A percentile compares a stretch with the other conserved stretches of the same genome.
Conservation (phyloP, 768 basidiomycete species). For the Lactarius evosmus region DNA sequence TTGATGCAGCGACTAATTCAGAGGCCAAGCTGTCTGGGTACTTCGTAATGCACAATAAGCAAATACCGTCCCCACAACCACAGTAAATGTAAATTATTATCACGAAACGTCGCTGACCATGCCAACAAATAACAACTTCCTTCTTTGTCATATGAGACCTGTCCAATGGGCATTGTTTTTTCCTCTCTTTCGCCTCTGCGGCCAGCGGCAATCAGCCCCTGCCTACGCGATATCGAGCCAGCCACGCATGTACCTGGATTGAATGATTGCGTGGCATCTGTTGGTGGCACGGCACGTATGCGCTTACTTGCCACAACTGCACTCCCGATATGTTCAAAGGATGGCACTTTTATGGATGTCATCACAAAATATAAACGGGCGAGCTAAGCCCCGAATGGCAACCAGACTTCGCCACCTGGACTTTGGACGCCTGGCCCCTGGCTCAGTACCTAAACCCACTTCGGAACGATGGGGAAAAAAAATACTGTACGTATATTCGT, state of each 20-base stretch:
- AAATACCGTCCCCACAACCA: background rate
- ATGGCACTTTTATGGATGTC: conserved; percentile 5
- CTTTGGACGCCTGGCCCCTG: background rate
- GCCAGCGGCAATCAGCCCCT: background rate
- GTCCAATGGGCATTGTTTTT: background rate
- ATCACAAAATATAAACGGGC: background rate
- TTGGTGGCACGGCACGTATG: background rate
- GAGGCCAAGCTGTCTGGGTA: background rate
- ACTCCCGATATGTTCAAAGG: conserved; percentile 8
- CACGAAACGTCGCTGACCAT: background rate
- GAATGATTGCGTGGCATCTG: background rate
- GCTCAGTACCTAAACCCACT: background rate
- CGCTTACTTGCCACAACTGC: background rate
- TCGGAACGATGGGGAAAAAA: conserved; percentile 1
- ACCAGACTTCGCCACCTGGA: background rate
- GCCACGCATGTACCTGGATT: background rate
- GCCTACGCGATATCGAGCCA: background rate
- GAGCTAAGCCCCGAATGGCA: conserved; percentile 7
- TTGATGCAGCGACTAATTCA: background rate
- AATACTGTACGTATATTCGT: background rate
- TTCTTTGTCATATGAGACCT: background rate
- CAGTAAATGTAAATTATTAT: too few species aligned
- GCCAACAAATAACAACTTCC: background rate
- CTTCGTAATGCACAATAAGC: background rate
- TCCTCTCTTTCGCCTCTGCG: background rate